phyloP scores from a whole-genome alignment of 2,329 filamentous ascomycete genomes.

The Plectosphaerella cucumerina region DNA sequence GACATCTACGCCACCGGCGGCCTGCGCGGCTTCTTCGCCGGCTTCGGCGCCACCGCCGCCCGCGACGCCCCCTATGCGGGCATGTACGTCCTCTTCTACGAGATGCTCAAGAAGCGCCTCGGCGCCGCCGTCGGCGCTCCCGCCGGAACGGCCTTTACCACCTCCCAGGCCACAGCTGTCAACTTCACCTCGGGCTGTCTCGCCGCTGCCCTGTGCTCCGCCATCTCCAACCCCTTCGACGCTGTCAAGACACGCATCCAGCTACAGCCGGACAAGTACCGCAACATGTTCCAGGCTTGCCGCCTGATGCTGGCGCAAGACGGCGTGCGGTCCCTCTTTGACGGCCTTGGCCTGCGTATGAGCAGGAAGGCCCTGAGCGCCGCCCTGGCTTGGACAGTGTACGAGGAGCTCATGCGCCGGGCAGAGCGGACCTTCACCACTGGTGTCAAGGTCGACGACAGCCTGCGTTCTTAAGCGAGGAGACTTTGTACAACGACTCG shows the following conservation, averaged over 20 bases:
- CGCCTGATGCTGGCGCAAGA: slow-evolving; percentile 78
- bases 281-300: slow-evolving; percentile 75
- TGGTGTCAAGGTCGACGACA: too few relatives aligned
- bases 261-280: slow-evolving; percentile 77
- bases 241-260: slow-evolving; percentile 94
- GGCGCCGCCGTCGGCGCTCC: slow-evolving; percentile 18
- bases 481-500: too few relatives aligned
- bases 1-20: slow-evolving; percentile 75
- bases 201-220: slow-evolving; percentile 78
- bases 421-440: slow-evolving; percentile 36
- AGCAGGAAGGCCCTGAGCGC: slow-evolving; percentile 87
- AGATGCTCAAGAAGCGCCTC: slow-evolving; percentile 69
- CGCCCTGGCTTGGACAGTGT: slow-evolving; percentile 95
- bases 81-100: slow-evolving; percentile 91
- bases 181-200: slow-evolving; percentile 82
- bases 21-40: slow-evolving; percentile 80
- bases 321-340: slow-evolving; percentile 74
- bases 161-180: slow-evolving; percentile 18
- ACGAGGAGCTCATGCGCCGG: slow-evolving; percentile 84
- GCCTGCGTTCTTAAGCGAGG: too few relatives aligned
- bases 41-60: slow-evolving; percentile 89
- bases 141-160: slow-evolving; percentile 2
- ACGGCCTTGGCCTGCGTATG: slow-evolving; percentile 82
- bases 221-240: slow-evolving; percentile 93
- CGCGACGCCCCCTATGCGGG: slow-evolving; percentile 96